Base-by-base conservation (phyloP, 768 basidiomycete species). In the Boletus sensibilis region DNA sequence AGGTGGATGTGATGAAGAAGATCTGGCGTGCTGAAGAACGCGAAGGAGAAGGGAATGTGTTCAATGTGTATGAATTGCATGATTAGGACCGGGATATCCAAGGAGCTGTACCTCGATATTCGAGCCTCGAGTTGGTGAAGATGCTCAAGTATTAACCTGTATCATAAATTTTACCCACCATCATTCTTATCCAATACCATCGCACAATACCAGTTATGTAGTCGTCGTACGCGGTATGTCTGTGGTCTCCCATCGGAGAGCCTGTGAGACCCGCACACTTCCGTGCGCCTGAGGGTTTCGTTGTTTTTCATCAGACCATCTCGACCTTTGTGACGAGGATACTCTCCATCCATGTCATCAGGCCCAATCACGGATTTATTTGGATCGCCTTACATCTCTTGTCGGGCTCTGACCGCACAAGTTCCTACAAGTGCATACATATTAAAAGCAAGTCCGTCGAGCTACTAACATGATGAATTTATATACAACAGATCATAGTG, bases 61-160 rank as follows among this genome's bases (percentile, higher is more conserved):
- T 72, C 29, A 50, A 60, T 56, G 58, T 74, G 27, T 75, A 70
- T 41, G 63, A 63, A 16, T 23, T 69, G 10, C 65, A 71, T 52
- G 63, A 69, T 42, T 59, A 29, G 46, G 68, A n/a, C n/a, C n/a
- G n/a, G n/a, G n/a, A n/a, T n/a, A n/a, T n/a, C n/a, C n/a, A n/a
- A n/a, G 23, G 34, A 25, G 21, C 1, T 18, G 12, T 4, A 23
- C 21, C 29, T 20, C 31, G 27, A 7, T 7, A 33, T 25, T 16
- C 23, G 12, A 31, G 18, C 11, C 11, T 10, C 41, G 29, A 46
- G 43, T 31, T 14, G 18, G n/a, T 14, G 20, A 23, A 55, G 52
- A 33, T 23, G 10, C 16, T 6, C 23, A 6, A 27, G n/a, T 25
- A 34, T 14, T 29, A 41, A 34, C 16, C 10, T 55, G 40, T 55